Base-by-base conservation (phyloP, 2,329 filamentous ascomycete species). In the Arthrobotrys sinensis region DNA sequence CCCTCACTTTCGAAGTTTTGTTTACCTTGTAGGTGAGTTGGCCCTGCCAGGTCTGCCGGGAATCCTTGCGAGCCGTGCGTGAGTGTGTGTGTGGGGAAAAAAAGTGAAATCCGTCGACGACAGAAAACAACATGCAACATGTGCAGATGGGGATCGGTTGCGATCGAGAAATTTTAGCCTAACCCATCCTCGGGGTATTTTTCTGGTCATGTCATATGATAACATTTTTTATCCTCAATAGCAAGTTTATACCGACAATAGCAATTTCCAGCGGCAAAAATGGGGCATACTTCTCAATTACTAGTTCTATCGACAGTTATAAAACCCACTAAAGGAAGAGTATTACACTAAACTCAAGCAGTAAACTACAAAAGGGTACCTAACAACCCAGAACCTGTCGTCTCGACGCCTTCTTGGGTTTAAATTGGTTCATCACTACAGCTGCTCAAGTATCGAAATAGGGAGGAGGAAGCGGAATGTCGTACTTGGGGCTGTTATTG, bases 11-110 rank as follows among this genome's bases (percentile, higher is more conserved):
- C 36, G 55, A 24, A 43, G n/a, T 46, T 21, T 50, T 65, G 4
- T 55, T 55, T 38, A 48, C 52, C 52, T 55, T 55, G 52, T 55
- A 60, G 53, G n/a, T 60, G 53, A 60, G 53, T 60, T 60, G 53
- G 53, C 53, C 53, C 36, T 60, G 53, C 53, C 48, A 24, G 24
- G 16, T 24, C 19, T 21, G 4, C 53, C 53, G 16, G 53, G 53
- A 60, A 60, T 40, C 53, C 53, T 60, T 60, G 53, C 34, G 53
- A 60, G 53, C 34, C 53, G 53, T 38, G 34, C 40, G 32, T 55
- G 34, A 4, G 32, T 21, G 53, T 60, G 10, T 21, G 19, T 60
- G 53, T 60, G 53, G 34, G 53, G 36, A 60, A 40, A 52, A 52
- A 34, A 7, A 10, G n/a, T 48, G 24, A 28, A 28, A 28, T 24